These are phyloP conservation scores for Talaromyces amestolkiae DNA, from an alignment of 2,329 filamentous ascomycete genomes.

Conservation along the genomic window DNA sequence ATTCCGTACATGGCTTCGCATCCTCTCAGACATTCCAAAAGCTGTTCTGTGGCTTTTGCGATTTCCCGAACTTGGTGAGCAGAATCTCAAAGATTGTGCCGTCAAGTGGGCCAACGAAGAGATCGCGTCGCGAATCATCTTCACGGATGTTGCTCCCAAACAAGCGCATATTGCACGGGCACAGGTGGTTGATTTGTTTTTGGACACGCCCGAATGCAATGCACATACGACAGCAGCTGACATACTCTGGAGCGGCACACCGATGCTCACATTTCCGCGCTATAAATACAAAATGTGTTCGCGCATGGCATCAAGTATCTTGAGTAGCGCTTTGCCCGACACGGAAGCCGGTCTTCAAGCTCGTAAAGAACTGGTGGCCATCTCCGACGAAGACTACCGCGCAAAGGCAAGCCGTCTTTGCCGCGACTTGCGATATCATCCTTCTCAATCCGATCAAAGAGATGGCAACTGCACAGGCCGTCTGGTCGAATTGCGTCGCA, in stretches of 20 bases:
- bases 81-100: constrained; percentile 77
- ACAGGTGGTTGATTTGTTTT: constrained; percentile 86
- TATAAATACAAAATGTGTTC: constrained; percentile 99
- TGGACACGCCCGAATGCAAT: constrained; percentile 97
- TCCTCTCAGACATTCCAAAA: constrained; percentile 79
- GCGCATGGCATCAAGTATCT: constrained; percentile 92
- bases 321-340: constrained; percentile 82
- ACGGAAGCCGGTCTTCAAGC: constrained; percentile 64
- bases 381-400: constrained; percentile 80
- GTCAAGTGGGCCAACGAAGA: constrained; percentile 77
- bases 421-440: constrained; percentile 58
- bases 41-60: constrained; percentile 93
- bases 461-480: constrained; percentile 55
- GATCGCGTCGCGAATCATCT: constrained; percentile 82
- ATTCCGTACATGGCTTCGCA: constrained; percentile 92
- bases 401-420: constrained; percentile 69
- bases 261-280: constrained; percentile 81
- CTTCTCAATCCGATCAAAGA: constrained; percentile 21
- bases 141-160: constrained; percentile 96
- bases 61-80: constrained; percentile 90
- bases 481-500: constrained; percentile 71
- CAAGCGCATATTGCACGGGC: constrained; percentile 89
- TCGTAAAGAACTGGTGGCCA: constrained; percentile 72
- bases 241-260: constrained; percentile 93
- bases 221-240: constrained; percentile 97